Base-by-base conservation (phyloP, 2,329 filamentous ascomycete genomes). In the Xylaria sp. region DNA sequence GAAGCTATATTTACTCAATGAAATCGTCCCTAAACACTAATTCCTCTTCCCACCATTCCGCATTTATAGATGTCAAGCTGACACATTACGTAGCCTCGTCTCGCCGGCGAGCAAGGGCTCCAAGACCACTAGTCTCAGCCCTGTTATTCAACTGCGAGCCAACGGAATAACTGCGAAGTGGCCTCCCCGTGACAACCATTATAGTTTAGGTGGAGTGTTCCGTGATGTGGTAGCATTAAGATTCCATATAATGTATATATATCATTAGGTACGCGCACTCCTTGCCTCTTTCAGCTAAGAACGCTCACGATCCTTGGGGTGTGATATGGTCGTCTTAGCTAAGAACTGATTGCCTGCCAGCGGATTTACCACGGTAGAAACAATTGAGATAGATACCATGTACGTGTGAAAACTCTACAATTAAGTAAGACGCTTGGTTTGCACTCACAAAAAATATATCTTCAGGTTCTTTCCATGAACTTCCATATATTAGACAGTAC, bases 1-100 rank as follows among this genome's bases (percentile, higher is more conserved):
- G 46, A 69, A 63, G 23, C 54, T 58, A 67, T 67, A 62, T 63
- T 63, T 59, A 65, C 51, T 68, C 23, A 69, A 69, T 71, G 42
- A 63, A 54, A 58, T 62, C 51, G 53, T 54, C 59, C 42, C 36
- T 51, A 59, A 36, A 40, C 36, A 58, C 26, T 42, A 20, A 6
- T 48, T 15, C 3, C 17, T 33, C 28, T 13, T 11, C 28, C 5
- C 15, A 31, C 11, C 36, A 5, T 31, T 38, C 31, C 5, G 31
- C 36, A 46, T 48, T 26, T 48, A 11, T 40, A n/a, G 20, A 49
- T 40, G 15, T 17, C 9, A 48, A 54, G 33, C 40, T 59, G 36
- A 57, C 56, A 51, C 44, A 57, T 36, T 31, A 17, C 31, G 44
- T 60, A 59, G 48, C 65, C 56, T 33, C 33, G 33, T 33, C 33